Evolutionary conservation across 305 asterid species (phyloP).

Genomic region (Fraxinus platypoda): DNA sequence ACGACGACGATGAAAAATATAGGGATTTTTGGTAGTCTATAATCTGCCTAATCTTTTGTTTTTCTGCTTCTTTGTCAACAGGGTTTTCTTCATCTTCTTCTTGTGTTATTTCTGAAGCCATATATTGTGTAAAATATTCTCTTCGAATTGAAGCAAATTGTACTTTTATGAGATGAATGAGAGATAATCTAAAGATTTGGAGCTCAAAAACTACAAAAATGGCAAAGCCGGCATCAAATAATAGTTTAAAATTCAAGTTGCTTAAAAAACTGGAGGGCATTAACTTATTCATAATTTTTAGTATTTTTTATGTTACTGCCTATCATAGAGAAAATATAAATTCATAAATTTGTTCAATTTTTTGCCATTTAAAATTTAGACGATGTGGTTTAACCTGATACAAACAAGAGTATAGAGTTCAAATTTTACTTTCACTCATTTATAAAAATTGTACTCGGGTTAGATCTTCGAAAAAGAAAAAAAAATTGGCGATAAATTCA

Average conservation of each 20-base stretch:
- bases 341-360: neutral
- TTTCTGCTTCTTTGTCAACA: slow-evolving; percentile 40
- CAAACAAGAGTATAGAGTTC: neutral
- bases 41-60: slow-evolving; percentile 36
- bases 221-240: slow-evolving; percentile 18
- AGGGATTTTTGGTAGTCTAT: slow-evolving; percentile 41
- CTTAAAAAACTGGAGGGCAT: neutral
- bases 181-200: slow-evolving; percentile 9
- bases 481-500: too few species aligned
- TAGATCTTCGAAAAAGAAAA: too few species aligned
- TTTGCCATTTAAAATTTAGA: neutral
- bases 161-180: neutral
- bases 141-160: neutral
- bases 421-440: neutral
- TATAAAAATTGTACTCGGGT: neutral
- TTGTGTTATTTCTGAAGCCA: slow-evolving; percentile 51
- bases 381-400: neutral
- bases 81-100: slow-evolving; percentile 33
- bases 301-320: neutral
- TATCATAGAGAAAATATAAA: neutral
- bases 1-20: slow-evolving; percentile 13
- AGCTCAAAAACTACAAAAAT: slow-evolving; percentile 1
- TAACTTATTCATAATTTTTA: neutral
- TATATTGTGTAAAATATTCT: slow-evolving; percentile 4
- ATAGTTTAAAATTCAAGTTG: slow-evolving; percentile 22